Conservation (phyloP, 352 stramenopile species). For the Phytophthora crassamura region DNA sequence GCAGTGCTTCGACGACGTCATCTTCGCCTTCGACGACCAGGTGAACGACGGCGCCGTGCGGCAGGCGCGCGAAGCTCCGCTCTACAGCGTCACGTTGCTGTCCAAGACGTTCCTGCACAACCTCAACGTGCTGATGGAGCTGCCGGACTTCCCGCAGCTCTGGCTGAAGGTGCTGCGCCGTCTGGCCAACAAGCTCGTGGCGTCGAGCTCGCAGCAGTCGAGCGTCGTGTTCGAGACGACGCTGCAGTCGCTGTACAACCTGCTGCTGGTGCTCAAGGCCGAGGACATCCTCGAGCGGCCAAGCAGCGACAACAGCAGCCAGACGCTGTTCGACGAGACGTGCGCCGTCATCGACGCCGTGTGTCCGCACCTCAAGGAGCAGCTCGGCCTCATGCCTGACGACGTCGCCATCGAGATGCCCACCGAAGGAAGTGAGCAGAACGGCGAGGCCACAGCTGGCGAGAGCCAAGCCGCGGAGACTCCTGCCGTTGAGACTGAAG, state of each 20-base stretch:
- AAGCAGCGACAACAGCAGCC: conserved; percentile 45
- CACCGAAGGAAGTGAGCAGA: conserved; percentile 22
- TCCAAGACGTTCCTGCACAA: conserved; percentile 91
- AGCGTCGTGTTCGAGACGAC: conserved; percentile 86
- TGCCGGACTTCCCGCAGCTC: conserved; percentile 69
- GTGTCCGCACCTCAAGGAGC: conserved; percentile 81
- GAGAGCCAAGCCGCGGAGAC: background rate
- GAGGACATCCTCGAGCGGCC: conserved; percentile 74
- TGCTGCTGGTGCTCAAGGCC: conserved; percentile 83
- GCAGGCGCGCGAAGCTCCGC: conserved; percentile 64
- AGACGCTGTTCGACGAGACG: conserved; percentile 75
- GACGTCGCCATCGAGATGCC: conserved; percentile 27
- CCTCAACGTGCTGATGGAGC: conserved; percentile 70
- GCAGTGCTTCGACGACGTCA: conserved; percentile 86
- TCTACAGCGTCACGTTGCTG: conserved; percentile 86
- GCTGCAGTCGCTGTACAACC: conserved; percentile 87
- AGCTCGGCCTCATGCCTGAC: conserved; percentile 65
- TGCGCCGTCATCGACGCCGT: conserved; percentile 75
- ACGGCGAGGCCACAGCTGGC: background rate
- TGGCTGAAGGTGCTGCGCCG: conserved; percentile 83
- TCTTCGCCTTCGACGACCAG: conserved; percentile 89
- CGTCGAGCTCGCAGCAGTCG: conserved; percentile 51
- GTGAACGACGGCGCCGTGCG: conserved; percentile 63
- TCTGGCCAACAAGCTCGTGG: conserved; percentile 73
- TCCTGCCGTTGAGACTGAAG: background rate